Evolutionary conservation across 768 basidiomycete genomes (phyloP).

Genomic region (Leccinellum luteum): DNA sequence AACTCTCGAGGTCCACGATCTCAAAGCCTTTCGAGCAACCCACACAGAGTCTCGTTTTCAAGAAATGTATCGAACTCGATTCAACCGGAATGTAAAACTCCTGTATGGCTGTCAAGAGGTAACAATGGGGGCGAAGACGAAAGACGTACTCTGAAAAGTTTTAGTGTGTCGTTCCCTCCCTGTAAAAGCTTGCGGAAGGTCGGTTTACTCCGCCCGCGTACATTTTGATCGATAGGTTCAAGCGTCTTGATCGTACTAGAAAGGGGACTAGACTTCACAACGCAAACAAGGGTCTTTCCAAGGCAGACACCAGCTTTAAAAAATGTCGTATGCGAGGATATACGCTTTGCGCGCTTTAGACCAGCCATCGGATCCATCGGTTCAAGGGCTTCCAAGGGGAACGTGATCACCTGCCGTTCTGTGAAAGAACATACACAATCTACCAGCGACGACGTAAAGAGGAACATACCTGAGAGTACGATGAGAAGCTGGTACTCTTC

Average conservation of each 20-base stretch:
- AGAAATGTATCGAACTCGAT: slow-evolving; percentile 93
- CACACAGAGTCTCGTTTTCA: slow-evolving; percentile 96
- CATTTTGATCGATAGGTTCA: slow-evolving; percentile 90
- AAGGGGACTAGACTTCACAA: slow-evolving; percentile 92
- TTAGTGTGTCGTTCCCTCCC: slow-evolving; percentile 91
- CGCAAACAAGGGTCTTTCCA: slow-evolving; percentile 88
- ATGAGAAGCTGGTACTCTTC: slow-evolving; percentile 95
- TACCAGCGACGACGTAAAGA: neutral
- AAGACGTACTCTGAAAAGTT: slow-evolving; percentile 74
- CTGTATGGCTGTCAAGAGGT: slow-evolving; percentile 37
- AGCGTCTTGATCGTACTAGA: slow-evolving; percentile 97
- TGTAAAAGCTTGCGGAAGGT: slow-evolving; percentile 95
- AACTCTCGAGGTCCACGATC: slow-evolving; percentile 94
- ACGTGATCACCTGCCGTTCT: slow-evolving; percentile 96
- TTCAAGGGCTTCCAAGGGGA: slow-evolving; percentile 91
- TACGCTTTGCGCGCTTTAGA: slow-evolving; percentile 89
- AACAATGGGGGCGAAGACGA: neutral
- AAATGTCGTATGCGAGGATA: slow-evolving; percentile 94
- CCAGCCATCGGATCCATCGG: slow-evolving; percentile 88
- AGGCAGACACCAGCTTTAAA: slow-evolving; percentile 96
- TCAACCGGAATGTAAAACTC: slow-evolving; percentile 99
- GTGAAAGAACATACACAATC: slow-evolving; percentile 6
- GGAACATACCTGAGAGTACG: slow-evolving; percentile 85
- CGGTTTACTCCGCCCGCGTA: slow-evolving; percentile 76
- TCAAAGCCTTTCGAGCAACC: slow-evolving; percentile 98